Evolutionary conservation across 208 protist genomes (phyloP).

Genomic region (Trypanosomatidae sp.): DNA sequence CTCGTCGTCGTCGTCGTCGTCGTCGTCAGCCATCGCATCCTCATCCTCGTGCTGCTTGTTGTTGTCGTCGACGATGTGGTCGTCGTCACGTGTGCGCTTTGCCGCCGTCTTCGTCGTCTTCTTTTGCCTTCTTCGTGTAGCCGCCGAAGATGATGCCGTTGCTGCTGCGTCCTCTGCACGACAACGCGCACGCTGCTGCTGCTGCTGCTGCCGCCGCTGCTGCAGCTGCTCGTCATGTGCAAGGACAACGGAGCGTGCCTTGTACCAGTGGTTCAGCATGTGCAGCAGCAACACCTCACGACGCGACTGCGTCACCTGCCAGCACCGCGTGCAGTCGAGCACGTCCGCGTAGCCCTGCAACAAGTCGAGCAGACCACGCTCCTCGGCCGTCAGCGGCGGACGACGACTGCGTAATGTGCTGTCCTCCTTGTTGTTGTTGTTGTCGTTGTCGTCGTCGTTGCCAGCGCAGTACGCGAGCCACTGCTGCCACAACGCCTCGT

Average conservation of each 20-base stretch:
- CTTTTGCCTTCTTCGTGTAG: not conserved
- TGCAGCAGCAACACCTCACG: constrained; percentile 62
- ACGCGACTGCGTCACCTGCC: constrained; percentile 54
- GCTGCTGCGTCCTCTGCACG: not conserved
- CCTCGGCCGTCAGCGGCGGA: constrained; percentile 38
- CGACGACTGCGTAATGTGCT: not conserved
- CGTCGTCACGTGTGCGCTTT: not conserved
- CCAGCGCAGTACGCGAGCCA: constrained; percentile 54
- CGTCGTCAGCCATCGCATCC: constrained; percentile 5
- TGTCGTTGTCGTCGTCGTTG: not conserved
- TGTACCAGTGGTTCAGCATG: constrained; percentile 82
- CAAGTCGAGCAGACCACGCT: constrained; percentile 59
- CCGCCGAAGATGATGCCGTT: not conserved
- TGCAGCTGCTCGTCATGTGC: constrained; percentile 29
- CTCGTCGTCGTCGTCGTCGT: constrained; percentile 27
- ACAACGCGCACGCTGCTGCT: not conserved
- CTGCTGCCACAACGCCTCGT: constrained; percentile 52
- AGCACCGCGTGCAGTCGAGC: constrained; percentile 52
- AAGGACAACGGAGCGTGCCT: constrained; percentile 52
- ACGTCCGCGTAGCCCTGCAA: constrained; percentile 69
- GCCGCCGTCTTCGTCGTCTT: not conserved
- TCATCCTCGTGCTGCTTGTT: not conserved
- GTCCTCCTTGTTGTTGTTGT: not conserved
- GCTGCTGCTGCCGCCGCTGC: not conserved
- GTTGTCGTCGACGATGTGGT: not conserved